These are phyloP conservation scores for Rostrohypoxylon terebratum DNA, from an alignment of 495 filamentous ascomycete species.

Conservation along the genomic window DNA sequence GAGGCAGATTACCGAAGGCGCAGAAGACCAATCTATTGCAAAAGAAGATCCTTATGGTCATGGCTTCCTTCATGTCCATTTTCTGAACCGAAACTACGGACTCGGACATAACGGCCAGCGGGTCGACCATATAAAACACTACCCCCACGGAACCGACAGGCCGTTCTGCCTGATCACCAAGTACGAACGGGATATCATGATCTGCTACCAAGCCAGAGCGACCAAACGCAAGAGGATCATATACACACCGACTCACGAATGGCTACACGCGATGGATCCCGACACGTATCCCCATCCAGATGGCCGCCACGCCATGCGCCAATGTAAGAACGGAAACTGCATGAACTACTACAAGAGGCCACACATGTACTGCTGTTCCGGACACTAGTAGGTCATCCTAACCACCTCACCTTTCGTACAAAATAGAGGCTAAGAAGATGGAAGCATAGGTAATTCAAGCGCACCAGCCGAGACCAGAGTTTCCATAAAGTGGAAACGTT, in stretches of 20 bases:
- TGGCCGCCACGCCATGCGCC: neutral
- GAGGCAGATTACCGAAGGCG: neutral
- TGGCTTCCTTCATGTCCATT: neutral
- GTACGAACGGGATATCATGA: slow-evolving; percentile 28
- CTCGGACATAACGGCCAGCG: neutral
- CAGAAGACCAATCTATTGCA: neutral
- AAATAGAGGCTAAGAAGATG: neutral
- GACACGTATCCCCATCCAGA: slow-evolving; percentile 12
- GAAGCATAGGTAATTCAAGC: neutral
- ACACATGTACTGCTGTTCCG: neutral
- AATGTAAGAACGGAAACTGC: neutral
- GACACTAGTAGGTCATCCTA: neutral
- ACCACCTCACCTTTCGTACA: neutral
- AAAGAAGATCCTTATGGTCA: neutral
- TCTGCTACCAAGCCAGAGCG: slow-evolving; percentile 16
- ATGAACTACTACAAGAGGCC: slow-evolving; percentile 1
- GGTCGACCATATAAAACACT: slow-evolving; percentile 1
- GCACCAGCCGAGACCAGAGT: too few species aligned
- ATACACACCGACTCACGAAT: slow-evolving; percentile 21
- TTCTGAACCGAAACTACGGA: neutral
- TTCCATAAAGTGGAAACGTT: too few species aligned
- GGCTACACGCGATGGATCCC: slow-evolving; percentile 42
- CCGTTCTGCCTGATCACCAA: slow-evolving; percentile 13
- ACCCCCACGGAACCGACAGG: slow-evolving; percentile 1
- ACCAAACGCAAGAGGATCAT: neutral